Evolutionary conservation across 805 yeast species (phyloP), one percentile per base, ranked within the genome.

Genomic region (Kurtzmaniella fragi): DNA sequence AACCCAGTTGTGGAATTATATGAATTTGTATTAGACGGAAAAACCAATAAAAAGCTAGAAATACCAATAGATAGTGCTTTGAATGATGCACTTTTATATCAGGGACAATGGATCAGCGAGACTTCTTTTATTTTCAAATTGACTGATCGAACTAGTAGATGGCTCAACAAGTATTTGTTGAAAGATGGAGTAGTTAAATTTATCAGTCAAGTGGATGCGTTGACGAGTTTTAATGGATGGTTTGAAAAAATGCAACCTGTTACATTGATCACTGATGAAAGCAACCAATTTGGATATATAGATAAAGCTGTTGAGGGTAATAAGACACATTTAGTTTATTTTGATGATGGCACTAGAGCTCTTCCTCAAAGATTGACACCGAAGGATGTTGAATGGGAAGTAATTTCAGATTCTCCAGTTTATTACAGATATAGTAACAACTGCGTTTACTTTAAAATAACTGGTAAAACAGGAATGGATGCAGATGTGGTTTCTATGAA

Each of bases 391-490:
- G 62, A 73, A 0, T 91, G 95, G 95, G 96, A 91, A 54, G 93
- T 93, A 4, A 82, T 77, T 16, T 73, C 45, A 15, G 43, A 67
- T 16, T 88, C 88, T 1, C 80, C 83, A 2, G 64, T 80, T 3
- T 73, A 82, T 0, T 80, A 62, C 50, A 76, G 80, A 42, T 44
- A 53, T 16, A 65, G 57, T 11, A 61, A 62, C 7, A 64, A 75
- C 34, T 48, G 57, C 3, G 53, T 84, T 2, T 82, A 74, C 50
- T 89, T 78, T 53, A 52, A 81, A 9, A 80, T 90, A 1, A 85
- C 96, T 0, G 77, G 78, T 46, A 77, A 77, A 47, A 80, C 90
- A 2, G 78, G 96, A 0, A 78, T 80, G 39, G 95, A 91, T 54
- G 70, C 95, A 50, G 95, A 89, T 53, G 52, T 93, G 16, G 83